Evolutionary conservation across 2,329 filamentous ascomycete species (phyloP).

Genomic region (Alternaria gaisen): DNA sequence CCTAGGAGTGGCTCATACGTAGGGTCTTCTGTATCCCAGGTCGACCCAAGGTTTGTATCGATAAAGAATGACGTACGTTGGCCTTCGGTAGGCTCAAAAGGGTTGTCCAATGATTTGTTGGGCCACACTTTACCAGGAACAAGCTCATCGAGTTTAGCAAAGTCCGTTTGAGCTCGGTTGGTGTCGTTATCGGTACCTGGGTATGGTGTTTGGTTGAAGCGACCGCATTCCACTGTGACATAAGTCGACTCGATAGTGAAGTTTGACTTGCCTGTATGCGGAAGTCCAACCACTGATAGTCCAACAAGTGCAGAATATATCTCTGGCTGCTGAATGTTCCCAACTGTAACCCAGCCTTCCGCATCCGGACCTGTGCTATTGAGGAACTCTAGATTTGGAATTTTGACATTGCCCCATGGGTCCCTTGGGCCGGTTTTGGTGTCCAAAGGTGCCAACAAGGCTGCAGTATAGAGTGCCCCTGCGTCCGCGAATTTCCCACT

Average conservation of each 20-base stretch:
- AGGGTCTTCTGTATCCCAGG: constrained; percentile 1
- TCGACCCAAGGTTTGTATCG: constrained; percentile 27
- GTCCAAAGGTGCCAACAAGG: constrained; percentile 31
- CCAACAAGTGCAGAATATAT: constrained; percentile 43
- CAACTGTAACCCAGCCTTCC: constrained; percentile 36
- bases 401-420: constrained; percentile 49
- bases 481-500: constrained; percentile 31
- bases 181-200: constrained; percentile 2
- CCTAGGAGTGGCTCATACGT: constrained; percentile 10
- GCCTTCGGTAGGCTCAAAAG: constrained; percentile 17
- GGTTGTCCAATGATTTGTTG: constrained; percentile 26
- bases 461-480: constrained; percentile 36
- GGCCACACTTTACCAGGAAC: constrained; percentile 31
- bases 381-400: constrained; percentile 33
- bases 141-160: constrained; percentile 25
- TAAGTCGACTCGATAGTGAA: constrained; percentile 38
- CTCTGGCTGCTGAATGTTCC: constrained; percentile 26
- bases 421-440: constrained; percentile 39
- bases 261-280: constrained; percentile 1
- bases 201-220: constrained; percentile 22
- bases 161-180: constrained; percentile 12
- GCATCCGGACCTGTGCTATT: constrained; percentile 14
- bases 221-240: constrained; percentile 25
- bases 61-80: constrained; percentile 32
- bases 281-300: constrained; percentile 36